A percentile compares a stretch with the other conserved stretches of the same genome.
Conservation (phyloP, 2,329 filamentous ascomycete genomes). For the Penicillium sp. region DNA sequence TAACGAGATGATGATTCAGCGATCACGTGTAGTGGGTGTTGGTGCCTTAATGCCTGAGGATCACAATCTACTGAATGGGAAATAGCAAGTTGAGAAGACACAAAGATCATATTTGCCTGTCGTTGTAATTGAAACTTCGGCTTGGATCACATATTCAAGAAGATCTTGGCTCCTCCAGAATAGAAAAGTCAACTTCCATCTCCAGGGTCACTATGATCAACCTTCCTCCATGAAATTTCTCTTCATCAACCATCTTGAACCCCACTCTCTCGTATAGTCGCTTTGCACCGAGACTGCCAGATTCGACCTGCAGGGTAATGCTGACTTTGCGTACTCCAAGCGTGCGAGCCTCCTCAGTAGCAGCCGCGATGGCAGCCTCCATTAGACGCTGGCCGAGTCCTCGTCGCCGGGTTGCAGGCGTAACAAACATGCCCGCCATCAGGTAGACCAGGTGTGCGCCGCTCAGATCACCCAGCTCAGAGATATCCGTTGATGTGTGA, state of each 20-base stretch:
- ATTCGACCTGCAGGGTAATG: constrained; percentile 29
- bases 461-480: constrained; percentile 3
- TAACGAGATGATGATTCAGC: constrained; percentile 24
- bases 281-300: constrained; percentile 23
- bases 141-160: not conserved
- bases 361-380: constrained; percentile 19
- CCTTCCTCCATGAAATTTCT: not conserved
- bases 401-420: constrained; percentile 28
- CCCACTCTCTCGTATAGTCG: constrained; percentile 33
- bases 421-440: constrained; percentile 38
- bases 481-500: constrained; percentile 3
- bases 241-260: constrained; percentile 26
- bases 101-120: not conserved
- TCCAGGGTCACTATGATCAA: constrained; percentile 15
- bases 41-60: not conserved
- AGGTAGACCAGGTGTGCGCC: constrained; percentile 30
- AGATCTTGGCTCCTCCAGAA: not conserved
- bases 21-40: not conserved
- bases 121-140: not conserved
- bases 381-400: constrained; percentile 33
- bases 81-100: not conserved
- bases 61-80: not conserved
- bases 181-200: constrained; percentile 4
- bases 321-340: constrained; percentile 21
- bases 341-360: constrained; percentile 17